Conservation (phyloP, 345 rosid genomes). For the Angophora floribunda region DNA sequence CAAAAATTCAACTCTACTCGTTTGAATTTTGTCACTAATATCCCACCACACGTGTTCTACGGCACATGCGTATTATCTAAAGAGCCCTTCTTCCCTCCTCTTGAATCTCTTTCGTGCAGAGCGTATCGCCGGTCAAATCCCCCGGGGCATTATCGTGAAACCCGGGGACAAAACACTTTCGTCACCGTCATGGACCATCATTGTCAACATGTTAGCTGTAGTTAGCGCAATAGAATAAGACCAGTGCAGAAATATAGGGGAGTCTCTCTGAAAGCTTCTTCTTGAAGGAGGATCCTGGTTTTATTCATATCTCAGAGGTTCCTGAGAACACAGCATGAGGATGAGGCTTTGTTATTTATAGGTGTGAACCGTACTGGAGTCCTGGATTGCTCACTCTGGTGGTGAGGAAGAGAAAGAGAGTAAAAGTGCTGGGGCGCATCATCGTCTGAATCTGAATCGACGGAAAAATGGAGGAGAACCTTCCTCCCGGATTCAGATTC, state of each 20-base stretch:
- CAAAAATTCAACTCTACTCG: neutral
- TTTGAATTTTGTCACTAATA: neutral
- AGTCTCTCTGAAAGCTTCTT: neutral
- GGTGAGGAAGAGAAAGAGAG: neutral
- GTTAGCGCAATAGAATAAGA: constrained; percentile 15
- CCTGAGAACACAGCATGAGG: neutral
- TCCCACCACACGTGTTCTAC: neutral
- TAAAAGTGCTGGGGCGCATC: neutral
- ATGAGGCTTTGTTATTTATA: neutral
- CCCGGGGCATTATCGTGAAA: neutral
- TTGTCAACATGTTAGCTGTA: constrained; percentile 93
- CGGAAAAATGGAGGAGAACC: constrained; percentile 53
- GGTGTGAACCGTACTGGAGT: neutral
- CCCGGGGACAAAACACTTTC: neutral
- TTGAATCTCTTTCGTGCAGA: neutral
- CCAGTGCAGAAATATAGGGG: neutral
- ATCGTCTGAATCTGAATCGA: neutral
- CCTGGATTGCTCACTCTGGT: neutral
- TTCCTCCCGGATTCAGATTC: constrained; percentile 98
- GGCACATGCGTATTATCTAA: neutral
- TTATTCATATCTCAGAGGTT: neutral
- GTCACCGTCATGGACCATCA: constrained; percentile 19
- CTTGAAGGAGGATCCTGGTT: neutral
- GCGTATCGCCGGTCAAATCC: neutral
- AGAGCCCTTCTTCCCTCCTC: neutral